Conservation (phyloP, 352 stramenopile species). For the Phytophthora constricta region DNA sequence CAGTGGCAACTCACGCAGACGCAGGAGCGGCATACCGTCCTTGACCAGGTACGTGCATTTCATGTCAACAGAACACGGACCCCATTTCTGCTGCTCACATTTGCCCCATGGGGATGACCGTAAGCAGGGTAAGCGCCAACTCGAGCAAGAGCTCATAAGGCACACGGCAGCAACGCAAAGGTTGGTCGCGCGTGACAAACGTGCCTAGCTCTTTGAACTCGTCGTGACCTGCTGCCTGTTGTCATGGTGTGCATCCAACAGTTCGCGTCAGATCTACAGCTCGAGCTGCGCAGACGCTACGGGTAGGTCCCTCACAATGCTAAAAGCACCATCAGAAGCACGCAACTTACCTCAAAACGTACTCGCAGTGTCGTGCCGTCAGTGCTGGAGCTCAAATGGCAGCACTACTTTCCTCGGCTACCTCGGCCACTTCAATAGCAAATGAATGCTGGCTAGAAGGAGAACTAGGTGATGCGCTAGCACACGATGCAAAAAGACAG, state of each 20-base stretch:
- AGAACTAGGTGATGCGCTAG: too few species aligned
- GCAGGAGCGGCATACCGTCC: constrained; percentile 29
- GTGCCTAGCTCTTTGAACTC: neutral
- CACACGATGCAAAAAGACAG: constrained; percentile 30
- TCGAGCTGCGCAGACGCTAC: constrained; percentile 62
- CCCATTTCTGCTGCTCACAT: neutral
- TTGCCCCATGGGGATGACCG: neutral
- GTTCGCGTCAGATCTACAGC: constrained; percentile 60
- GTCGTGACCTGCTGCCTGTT: neutral
- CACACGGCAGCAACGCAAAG: constrained; percentile 45
- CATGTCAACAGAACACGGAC: neutral
- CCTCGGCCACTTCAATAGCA: constrained; percentile 22
- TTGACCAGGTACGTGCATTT: constrained; percentile 28
- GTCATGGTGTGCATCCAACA: constrained; percentile 20
- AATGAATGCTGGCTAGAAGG: too few species aligned
- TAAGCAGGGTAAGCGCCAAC: constrained; percentile 30
- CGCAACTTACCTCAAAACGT: constrained; percentile 11
- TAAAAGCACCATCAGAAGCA: too few species aligned
- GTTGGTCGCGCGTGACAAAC: constrained; percentile 19
- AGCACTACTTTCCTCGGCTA: constrained; percentile 55
- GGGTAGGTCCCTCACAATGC: constrained; percentile 52
- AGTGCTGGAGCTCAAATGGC: constrained; percentile 58
- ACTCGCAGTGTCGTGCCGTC: constrained; percentile 51
- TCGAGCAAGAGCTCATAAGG: constrained; percentile 33
- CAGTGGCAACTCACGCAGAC: constrained; percentile 35